Evolutionary conservation across 1,284 basidiomycete species (phyloP), one percentile per base, ranked within the genome.

Genomic region (Pseudomicrostroma phylloplanum): DNA sequence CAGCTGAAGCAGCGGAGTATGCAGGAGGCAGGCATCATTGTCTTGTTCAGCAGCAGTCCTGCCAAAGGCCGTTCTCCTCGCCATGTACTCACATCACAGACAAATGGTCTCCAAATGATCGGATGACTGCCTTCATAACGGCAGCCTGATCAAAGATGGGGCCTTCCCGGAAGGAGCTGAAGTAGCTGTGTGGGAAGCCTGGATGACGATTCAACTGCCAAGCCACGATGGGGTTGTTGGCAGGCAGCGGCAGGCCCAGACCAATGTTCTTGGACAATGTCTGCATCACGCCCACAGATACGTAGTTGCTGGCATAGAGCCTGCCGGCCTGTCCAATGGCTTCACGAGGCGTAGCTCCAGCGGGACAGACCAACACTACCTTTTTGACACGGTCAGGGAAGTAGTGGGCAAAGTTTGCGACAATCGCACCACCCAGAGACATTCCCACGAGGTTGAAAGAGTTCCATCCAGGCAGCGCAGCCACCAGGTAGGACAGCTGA

Each of bases 91-190:
- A 36, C 30, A 36, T 36, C 3, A 9, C 30, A 36, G n/a, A n/a
- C 46, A 48, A 7, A 7, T 12, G 17, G 6, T 11, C 46, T n/a
- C 46, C 46, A 23, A n/a, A n/a, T 7, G 46, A n/a, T 23, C 23
- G 17, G 12, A 48, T 48, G 46, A 48, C 46, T 4, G 17, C 3
- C 46, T 48, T 48, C n/a, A 48, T n/a, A 11, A 48, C 12, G 12
- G 17, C 46, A 4, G 46, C 23, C 46, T 48, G 46, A 11, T 48
- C 46, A 12, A 48, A 48, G 46, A 48, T 48, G n/a, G 46, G 46
- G 46, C 46, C 46, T n/a, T n/a, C 17, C n/a, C 46, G 46, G 46
- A n/a, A 48, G 7, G 46, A 48, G 46, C 46, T 48, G 46, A 48
- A 23, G 46, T n/a, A 48, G 46, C n/a, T n/a, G 46, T 48, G 23